Percentiles rank a stretch among this genome's conserved stretches.
phyloP scores from a whole-genome alignment of 179 eudicot species.

The Corrigiola litoralis region DNA sequence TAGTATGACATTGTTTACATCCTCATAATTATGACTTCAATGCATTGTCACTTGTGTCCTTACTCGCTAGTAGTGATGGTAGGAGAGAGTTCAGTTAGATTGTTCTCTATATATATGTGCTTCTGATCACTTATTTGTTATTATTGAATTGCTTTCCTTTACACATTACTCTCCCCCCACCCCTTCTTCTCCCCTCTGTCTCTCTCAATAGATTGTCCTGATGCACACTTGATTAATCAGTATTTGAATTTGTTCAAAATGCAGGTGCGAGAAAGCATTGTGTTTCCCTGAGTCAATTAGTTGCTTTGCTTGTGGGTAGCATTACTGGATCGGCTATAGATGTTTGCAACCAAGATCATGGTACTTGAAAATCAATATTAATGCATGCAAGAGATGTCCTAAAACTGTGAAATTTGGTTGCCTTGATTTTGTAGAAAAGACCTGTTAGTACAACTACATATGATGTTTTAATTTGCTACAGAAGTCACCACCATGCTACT shows the following conservation, averaged over 20 bases:
- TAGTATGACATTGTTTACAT: too few species aligned
- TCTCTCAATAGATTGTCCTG: not conserved
- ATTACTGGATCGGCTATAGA: not conserved
- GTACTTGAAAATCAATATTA: slow-evolving; percentile 11
- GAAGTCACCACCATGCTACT: not conserved
- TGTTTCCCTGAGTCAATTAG: slow-evolving; percentile 11
- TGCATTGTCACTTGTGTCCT: too few species aligned
- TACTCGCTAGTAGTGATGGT: too few species aligned
- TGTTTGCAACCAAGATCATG: slow-evolving; percentile 14
- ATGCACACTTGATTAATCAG: not conserved
- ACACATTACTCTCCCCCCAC: not conserved
- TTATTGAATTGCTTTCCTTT: too few species aligned
- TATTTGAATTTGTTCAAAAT: slow-evolving; percentile 3
- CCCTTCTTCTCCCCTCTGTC: not conserved
- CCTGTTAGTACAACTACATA: not conserved
- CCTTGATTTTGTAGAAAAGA: not conserved
- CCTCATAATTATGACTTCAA: too few species aligned
- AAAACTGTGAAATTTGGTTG: not conserved
- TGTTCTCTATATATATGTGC: not conserved
- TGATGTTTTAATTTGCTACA: not conserved
- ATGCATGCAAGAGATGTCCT: not conserved
- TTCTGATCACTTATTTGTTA: not conserved
- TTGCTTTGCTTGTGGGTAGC: not conserved
- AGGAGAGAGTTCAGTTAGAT: too few species aligned
- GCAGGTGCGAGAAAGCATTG: slow-evolving; percentile 21